Base-by-base conservation (phyloP, 2,329 filamentous ascomycete species). In the Madurella fahalii region DNA sequence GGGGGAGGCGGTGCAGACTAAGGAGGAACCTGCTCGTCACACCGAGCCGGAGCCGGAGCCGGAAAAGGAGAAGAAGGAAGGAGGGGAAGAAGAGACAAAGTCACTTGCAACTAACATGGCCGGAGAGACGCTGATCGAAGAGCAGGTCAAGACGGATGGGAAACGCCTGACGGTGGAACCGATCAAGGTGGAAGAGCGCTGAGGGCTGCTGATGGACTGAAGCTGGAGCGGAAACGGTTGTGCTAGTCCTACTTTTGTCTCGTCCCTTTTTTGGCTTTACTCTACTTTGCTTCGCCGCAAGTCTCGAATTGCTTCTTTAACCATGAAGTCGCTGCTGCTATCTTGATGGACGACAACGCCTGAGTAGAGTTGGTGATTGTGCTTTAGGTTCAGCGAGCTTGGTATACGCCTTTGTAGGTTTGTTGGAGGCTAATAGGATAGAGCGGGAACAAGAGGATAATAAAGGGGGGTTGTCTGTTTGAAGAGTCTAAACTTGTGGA, bases 91-190 rank as follows among this genome's bases (percentile, higher is more conserved):
- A 13, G 63, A 63, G 32, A 47, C 58, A 17, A 71, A 75, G 64
- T 71, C 72, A 0, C 64, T 75, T 16, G 72, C 66, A 20, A 64
- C 69, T 11, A 75, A 77, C 58, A 72, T 66, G 48, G 75, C 74
- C 7, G 75, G 75, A 2, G 75, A 77, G 63, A 69, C 70, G 32
- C 65, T 77, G n/a, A 59, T 75, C 9, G 68, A 72, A 54, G 69
- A 72, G 2, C 65, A 66, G 20, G 58, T 77, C 12, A 64, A 68
- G 47, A 68, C 59, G 47, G 55, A 65, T 31, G 68, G 65, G 53
- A 61, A 57, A 31, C 13, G 49, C 15, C 40, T 40, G 34, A 41
- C 42, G 30, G 61, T 62, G 40, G 58, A 59, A 52, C 52, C 60
- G 2, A 53, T 51, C 13, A 55, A 58, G 45, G 60, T 54, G 18